phyloP scores from a whole-genome alignment of 352 stramenopile genomes.

The Phytophthora cryptogea region DNA sequence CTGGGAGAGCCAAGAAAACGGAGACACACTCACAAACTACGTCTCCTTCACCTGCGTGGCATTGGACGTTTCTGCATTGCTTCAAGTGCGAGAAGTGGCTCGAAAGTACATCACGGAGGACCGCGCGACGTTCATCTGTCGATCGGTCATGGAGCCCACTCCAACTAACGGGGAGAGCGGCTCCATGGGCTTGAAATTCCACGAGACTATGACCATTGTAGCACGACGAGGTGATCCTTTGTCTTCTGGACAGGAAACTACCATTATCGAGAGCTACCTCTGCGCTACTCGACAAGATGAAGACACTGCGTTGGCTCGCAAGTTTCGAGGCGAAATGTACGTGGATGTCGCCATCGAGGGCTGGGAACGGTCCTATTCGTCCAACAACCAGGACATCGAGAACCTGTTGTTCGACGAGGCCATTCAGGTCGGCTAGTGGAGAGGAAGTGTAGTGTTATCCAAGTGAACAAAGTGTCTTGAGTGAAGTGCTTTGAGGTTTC shows the following conservation, averaged over 20 bases:
- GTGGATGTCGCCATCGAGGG: slow-evolving; percentile 36
- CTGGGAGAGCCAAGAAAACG: slow-evolving; percentile 21
- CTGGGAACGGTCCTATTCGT: slow-evolving; percentile 28
- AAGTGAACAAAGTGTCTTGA: not conserved
- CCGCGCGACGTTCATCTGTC: slow-evolving; percentile 24
- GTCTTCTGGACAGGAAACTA: slow-evolving; percentile 17
- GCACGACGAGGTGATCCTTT: slow-evolving; percentile 16
- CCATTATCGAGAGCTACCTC: slow-evolving; percentile 35
- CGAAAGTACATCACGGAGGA: slow-evolving; percentile 23
- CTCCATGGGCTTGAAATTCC: slow-evolving; percentile 18
- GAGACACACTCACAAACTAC: slow-evolving; percentile 24
- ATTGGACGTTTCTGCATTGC: slow-evolving; percentile 13
- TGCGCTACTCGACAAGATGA: slow-evolving; percentile 31
- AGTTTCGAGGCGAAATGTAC: slow-evolving; percentile 30
- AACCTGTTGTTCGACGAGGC: slow-evolving; percentile 48
- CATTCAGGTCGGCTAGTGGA: slow-evolving; percentile 15
- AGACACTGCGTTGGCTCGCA: slow-evolving; percentile 20
- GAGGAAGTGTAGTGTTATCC: not conserved
- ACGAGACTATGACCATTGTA: slow-evolving; percentile 33
- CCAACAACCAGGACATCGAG: slow-evolving; percentile 49
- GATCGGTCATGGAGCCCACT: slow-evolving; percentile 31
- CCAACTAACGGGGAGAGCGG: slow-evolving; percentile 2
- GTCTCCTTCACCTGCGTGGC: slow-evolving; percentile 32
- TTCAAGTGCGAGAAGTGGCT: slow-evolving; percentile 30
- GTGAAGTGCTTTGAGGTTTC: not conserved